Percentiles rank a stretch among this genome's conserved stretches.
Evolutionary conservation across 2,329 filamentous ascomycete genomes (phyloP).

Genomic region (Beauveria australis): DNA sequence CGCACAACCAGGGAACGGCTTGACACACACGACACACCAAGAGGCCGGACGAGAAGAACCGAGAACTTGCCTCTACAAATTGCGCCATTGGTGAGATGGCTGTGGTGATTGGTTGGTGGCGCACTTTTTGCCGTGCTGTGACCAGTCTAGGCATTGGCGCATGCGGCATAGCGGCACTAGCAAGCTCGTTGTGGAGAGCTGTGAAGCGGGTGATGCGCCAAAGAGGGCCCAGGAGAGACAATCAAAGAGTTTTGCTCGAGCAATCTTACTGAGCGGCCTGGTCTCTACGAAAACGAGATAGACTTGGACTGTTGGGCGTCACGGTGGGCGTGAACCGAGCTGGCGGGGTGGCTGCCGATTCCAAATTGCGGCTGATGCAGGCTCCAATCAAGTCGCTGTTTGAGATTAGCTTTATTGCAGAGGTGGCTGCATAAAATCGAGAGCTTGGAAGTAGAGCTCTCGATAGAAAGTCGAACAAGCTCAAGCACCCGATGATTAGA

Average conservation of each 20-base stretch:
- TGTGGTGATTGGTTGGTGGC: constrained; percentile 6
- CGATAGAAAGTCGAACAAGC: no score
- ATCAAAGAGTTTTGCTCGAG: neutral
- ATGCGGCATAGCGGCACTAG: constrained; percentile 4
- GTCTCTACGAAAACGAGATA: neutral
- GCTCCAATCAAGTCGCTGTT: no score
- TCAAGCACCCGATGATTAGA: no score
- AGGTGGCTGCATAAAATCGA: no score
- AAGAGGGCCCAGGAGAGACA: neutral
- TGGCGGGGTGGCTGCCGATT: no score
- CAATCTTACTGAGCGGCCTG: neutral
- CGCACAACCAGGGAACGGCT: neutral
- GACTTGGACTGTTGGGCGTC: no score
- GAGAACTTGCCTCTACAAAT: neutral
- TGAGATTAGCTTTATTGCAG: no score
- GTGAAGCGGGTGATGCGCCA: neutral
- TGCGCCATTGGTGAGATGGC: constrained; percentile 5
- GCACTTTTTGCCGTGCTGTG: neutral
- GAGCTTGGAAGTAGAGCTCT: no score
- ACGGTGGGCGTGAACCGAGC: no score
- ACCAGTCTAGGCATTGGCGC: neutral
- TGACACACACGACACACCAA: neutral
- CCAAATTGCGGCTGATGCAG: no score
- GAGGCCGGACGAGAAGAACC: neutral
- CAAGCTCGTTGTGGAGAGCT: constrained; percentile 1